Base-by-base conservation (phyloP, 306 rosid species). In the Lablab purpureus region DNA sequence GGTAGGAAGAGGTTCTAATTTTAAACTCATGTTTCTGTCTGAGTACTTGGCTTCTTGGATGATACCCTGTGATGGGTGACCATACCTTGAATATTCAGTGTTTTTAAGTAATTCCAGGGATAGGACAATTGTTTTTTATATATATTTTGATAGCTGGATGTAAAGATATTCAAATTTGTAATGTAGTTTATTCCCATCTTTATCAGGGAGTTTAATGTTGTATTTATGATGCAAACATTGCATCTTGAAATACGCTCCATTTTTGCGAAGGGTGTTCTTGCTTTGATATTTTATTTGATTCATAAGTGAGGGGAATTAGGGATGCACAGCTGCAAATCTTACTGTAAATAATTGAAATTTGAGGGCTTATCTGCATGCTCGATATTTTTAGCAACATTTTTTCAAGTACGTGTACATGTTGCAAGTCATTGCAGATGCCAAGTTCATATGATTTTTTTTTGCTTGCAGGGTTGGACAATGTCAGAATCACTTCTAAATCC, bases 401-500 rank as follows among this genome's bases (percentile, higher is more conserved):
- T 83, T 82, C 23, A 49, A 19, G 62, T 76, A 6, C 36, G 40
- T 37, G 17, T 34, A 34, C 49, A 32, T 45, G 11, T 30, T 32
- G 54, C 15, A 59, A 43, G 27, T 36, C n/a, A 14, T 63, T 47
- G 62, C 51, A 74, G 43, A 27, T 43, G 47, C 30, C 40, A 43
- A 56, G 32, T 41, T 7, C 67, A 17, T 76, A 18, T 30, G 55
- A 47, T 80, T 49, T 23, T 10, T 27, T 12, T 74, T 81, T 73
- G 58, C 14, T 73, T 73, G 80, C 87, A 95, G 99, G 98, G 99
- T 41, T 95, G 99, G 99, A 85, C 86, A 62, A 93, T 95, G 99
- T 87, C 98, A 66, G 98, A 93, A 76, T 90, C 98, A 32, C 97
- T 81, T 67, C 90, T 95, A 73, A 95, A 95, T 85, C 99, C 99